Base-by-base conservation (phyloP, 1,284 basidiomycete genomes). In the Ustilago esculenta region DNA sequence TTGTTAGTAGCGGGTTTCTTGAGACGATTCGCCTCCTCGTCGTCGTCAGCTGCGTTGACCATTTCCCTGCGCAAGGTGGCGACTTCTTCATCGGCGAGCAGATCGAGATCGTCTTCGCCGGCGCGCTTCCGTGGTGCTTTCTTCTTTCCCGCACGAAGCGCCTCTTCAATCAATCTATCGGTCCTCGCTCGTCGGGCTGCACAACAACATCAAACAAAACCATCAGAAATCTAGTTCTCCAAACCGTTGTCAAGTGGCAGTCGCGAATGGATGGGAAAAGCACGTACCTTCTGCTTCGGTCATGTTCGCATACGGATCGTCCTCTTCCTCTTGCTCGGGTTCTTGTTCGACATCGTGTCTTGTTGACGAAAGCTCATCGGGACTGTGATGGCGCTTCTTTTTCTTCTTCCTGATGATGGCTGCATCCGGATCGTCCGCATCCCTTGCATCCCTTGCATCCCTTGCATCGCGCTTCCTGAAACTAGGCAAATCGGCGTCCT, bases 41-140 rank as follows among this genome's bases (percentile, higher is more conserved):
- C 96, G 59, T 90, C 88, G 17, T 91, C 89, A 0, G 91, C 94
- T 2, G 95, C 96, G 8, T 85, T 84, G 40, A 91, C 86, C 96
- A 98, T 98, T 30, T 88, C 85, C 58, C 92, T 89, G 17, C 92
- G 87, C 20, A 98, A 85, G 7, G 90, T 85, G 0, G 90, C 89
- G 21, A 98, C 92, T 74, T 95, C 90, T 67, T 94, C 92, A 80
- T 98, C 95, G 15, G 93, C 92, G 72, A 91, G 90, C 33, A 88
- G 86, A 76, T 98, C 95, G 20, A 98, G 81, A 61, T 85, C 84
- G 29, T 73, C 71, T 48, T 73, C 71, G 9, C 71, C 71, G 2
- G 71, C 71, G 4, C 64, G 53, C 47, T 73, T 73, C 30, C 68
- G 43, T 4, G 71, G 67, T 8, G 67, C 68, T 35, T 71, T 70